These are phyloP conservation scores for Penicillium crystallinum DNA, from an alignment of 495 filamentous ascomycete species.

Conservation along the genomic window DNA sequence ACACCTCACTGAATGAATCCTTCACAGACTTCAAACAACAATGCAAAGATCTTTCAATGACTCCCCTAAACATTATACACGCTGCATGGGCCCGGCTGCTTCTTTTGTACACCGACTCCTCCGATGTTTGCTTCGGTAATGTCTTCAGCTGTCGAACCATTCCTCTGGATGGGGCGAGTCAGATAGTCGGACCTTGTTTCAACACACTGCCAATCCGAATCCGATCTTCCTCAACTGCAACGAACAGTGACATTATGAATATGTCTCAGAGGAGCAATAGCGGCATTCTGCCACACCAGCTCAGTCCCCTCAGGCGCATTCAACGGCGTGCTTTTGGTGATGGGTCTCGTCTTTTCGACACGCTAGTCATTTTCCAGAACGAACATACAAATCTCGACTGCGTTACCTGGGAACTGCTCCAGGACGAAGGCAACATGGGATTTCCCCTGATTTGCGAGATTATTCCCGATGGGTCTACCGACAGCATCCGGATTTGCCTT, in stretches of 20 bases:
- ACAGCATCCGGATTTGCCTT: constrained; percentile 29
- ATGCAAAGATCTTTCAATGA: constrained; percentile 49
- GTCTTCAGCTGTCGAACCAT: constrained; percentile 69
- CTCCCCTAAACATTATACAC: constrained; percentile 61
- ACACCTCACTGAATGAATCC: constrained; percentile 18
- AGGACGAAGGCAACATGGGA: constrained; percentile 73
- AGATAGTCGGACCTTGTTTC: constrained; percentile 75
- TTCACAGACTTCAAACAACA: constrained; percentile 42
- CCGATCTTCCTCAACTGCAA: constrained; percentile 33
- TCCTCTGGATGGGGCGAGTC: constrained; percentile 56
- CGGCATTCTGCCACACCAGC: constrained; percentile 56
- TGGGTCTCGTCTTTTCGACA: constrained; percentile 60
- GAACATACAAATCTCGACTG: constrained; percentile 44
- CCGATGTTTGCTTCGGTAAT: constrained; percentile 78
- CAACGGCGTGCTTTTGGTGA: constrained; percentile 45
- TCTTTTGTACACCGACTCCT: constrained; percentile 40
- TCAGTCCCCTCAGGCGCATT: constrained; percentile 58
- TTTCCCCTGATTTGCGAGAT: constrained; percentile 67
- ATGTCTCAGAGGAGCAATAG: constrained; percentile 53
- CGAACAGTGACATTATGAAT: constrained; percentile 48
- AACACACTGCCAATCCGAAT: constrained; percentile 72
- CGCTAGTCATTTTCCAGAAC: constrained; percentile 68
- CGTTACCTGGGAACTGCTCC: constrained; percentile 57
- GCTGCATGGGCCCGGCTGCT: constrained; percentile 62
- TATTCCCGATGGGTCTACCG: constrained; percentile 43